These are phyloP conservation scores for Spiromastix sp. DNA, from an alignment of 2,329 filamentous ascomycete species.

Conservation along the genomic window DNA sequence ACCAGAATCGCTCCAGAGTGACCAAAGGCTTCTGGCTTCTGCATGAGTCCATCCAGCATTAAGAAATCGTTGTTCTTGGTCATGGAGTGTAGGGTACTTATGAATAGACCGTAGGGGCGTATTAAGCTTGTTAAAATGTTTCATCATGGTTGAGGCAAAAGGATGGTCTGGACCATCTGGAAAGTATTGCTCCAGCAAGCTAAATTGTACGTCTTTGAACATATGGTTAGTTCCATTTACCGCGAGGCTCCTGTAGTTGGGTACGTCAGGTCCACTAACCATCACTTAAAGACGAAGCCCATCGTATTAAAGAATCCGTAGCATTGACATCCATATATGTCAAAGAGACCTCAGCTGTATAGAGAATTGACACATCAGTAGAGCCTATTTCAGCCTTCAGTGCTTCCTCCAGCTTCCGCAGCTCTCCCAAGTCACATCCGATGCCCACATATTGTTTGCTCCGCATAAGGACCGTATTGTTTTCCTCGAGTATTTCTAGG, in stretches of 20 bases:
- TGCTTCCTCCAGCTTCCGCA: conserved; percentile 48
- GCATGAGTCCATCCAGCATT: conserved; percentile 57
- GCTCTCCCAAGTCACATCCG: conserved; percentile 68
- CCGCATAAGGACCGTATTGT: conserved; percentile 42
- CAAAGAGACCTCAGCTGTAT: conserved; percentile 80
- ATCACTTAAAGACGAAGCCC: conserved; percentile 61
- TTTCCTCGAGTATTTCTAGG: conserved; percentile 25
- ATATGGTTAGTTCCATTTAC: conserved; percentile 1
- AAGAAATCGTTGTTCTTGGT: conserved; percentile 60
- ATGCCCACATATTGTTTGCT: conserved; percentile 67
- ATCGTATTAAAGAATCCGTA: conserved; percentile 64
- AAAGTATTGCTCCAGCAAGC: conserved; percentile 75
- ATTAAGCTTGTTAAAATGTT: conserved; percentile 69
- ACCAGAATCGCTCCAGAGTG: conserved; percentile 61
- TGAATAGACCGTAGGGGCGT: conserved; percentile 67
- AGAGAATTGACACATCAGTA: conserved; percentile 55
- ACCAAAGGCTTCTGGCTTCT: conserved; percentile 63
- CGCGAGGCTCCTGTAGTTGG: neutral
- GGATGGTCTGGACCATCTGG: conserved; percentile 69
- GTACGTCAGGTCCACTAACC: conserved; percentile 40
- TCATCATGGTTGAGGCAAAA: conserved; percentile 77
- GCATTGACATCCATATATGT: conserved; percentile 74
- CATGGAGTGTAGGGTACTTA: conserved; percentile 54
- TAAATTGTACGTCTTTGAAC: conserved; percentile 57
- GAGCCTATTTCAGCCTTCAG: conserved; percentile 51